These are phyloP conservation scores for Chrysanthemum makinoi DNA, from an alignment of 129 eudicot genomes.

Conservation along the genomic window DNA sequence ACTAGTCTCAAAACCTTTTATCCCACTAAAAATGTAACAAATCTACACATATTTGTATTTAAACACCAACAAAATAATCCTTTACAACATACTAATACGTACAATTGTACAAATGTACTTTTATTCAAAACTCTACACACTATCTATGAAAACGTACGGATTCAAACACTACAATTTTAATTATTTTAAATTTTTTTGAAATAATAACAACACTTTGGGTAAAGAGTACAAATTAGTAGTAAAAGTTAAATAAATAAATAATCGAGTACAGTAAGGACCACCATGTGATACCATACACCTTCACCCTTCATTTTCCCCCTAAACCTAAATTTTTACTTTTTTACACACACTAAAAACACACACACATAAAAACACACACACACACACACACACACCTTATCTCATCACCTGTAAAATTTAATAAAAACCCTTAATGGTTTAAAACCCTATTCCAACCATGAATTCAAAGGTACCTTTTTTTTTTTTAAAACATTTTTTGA, in stretches of 20 bases:
- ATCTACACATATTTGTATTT: too few species aligned
- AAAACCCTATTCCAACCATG: constrained; percentile 23
- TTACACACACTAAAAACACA: constrained; percentile 23
- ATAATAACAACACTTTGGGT: not conserved
- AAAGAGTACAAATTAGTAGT: not conserved
- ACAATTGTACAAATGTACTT: not conserved
- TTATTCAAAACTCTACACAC: too few species aligned
- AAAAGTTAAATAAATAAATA: constrained; percentile 6
- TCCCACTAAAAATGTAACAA: too few species aligned
- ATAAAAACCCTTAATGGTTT: constrained; percentile 25
- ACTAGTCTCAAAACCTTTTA: too few species aligned
- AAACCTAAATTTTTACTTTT: constrained; percentile 30
- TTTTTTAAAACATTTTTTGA: constrained; percentile 25
- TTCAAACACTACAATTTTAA: too few species aligned
- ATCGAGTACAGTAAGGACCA: constrained; percentile 35
- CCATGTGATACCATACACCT: constrained; percentile 35
- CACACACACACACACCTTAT: not conserved
- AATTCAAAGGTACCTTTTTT: constrained; percentile 15
- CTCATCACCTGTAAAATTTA: not conserved
- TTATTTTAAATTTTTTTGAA: too few species aligned
- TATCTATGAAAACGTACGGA: too few species aligned
- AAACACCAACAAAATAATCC: too few species aligned
- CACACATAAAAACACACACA: not conserved
- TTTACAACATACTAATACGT: not conserved
- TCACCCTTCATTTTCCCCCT: constrained; percentile 28